Base-by-base conservation (phyloP, 1,284 basidiomycete species). In the Pholiota adiposa region DNA sequence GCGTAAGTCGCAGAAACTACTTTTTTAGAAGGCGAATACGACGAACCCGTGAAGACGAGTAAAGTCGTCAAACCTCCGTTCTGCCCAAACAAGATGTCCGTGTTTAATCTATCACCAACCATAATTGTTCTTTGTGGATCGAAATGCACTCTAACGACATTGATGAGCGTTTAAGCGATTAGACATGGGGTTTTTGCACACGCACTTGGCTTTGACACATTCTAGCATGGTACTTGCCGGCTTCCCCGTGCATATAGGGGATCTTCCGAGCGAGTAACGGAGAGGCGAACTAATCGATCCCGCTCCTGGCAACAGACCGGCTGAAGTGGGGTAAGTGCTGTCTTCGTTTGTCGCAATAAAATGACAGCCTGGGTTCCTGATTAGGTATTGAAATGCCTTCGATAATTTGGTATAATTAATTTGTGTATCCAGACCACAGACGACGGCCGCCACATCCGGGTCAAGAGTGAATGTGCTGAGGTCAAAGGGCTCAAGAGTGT, bases 291-390 rank as follows among this genome's bases (percentile, higher is more conserved):
- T 93, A 65, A 98, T 81, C 2, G 92, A 78, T 1, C 97, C 97
- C 11, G 94, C 85, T 62, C 93, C 95, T 25, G 94, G 94, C 56
- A 94, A 86, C 4, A 94, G 76, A n/a, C 94, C 94, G 48, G 87
- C 85, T 27, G 86, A 84, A 34, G 84, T 87, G 0, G 96, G 96
- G 78, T 87, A 98, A 4, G 94, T 96, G 64, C 90, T 90, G 72
- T 98, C 97, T 65, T 92, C 89, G 73, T 99, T 99, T 1, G 97
- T 98, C 43, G 89, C 89, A 63, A 99, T 85, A 74, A 99, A 98
- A 56, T 85, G 83, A 71, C 93, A 96, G 18, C 80, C 88, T 16
- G 88, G 83, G 75, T 95, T 92, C 16, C 85, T 83, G 43, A 85
- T 85, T 51, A 99, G 83, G 74, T 98, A 97, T 70, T 93, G 90